Evolutionary conservation across 225 moss, liverwort and hornwort species (phyloP).

Genomic region (Polytrichum commune): DNA sequence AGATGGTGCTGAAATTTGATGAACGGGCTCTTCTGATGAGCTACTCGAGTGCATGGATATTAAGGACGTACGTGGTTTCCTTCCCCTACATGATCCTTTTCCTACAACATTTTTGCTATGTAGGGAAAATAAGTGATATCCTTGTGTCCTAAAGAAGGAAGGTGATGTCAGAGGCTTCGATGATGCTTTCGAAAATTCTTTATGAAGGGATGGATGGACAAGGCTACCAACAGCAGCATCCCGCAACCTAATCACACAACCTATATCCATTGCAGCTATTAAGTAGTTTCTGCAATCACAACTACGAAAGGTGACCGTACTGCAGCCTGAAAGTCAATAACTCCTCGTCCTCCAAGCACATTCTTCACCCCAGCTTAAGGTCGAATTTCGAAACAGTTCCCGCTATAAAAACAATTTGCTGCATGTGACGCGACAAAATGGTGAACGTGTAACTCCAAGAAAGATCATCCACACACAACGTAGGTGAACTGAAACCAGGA

Average conservation of each 20-base stretch:
- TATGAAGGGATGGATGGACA: background rate
- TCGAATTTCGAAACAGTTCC: too few species aligned
- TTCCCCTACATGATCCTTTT: background rate
- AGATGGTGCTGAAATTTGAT: constrained; percentile 1
- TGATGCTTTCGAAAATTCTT: background rate
- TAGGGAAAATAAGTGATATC: background rate
- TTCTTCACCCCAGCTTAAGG: too few species aligned
- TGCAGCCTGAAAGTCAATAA: too few species aligned
- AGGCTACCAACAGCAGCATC: background rate
- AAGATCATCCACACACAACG: too few species aligned
- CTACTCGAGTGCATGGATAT: constrained; percentile 7
- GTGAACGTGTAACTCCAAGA: too few species aligned
- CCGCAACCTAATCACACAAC: background rate
- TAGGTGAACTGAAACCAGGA: too few species aligned
- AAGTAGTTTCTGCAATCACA: background rate
- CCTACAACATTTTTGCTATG: background rate
- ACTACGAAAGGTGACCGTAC: background rate
- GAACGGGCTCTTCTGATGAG: constrained; percentile 29
- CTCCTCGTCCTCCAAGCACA: too few species aligned
- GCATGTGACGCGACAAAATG: too few species aligned
- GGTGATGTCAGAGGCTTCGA: background rate
- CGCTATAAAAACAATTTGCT: too few species aligned
- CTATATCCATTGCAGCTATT: background rate
- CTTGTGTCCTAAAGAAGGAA: background rate
- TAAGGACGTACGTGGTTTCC: constrained; percentile 7